Evolutionary conservation across 495 filamentous ascomycete species (phyloP).

Genomic region (Xylaria cubensis): DNA sequence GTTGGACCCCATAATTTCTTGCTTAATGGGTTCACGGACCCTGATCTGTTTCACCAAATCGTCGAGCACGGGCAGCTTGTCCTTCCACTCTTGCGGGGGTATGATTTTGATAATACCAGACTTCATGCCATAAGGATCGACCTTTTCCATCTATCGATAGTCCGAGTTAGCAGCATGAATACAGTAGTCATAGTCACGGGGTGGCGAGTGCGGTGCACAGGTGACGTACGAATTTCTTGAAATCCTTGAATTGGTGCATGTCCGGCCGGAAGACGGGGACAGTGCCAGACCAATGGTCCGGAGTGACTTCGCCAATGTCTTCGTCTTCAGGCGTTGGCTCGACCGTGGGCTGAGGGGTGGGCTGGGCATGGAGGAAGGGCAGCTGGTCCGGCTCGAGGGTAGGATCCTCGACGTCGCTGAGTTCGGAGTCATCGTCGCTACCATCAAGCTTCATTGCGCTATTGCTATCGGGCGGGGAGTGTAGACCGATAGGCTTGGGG

Average conservation of each 20-base stretch:
- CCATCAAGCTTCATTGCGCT: conserved; percentile 55
- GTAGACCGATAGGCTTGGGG: conserved; percentile 50
- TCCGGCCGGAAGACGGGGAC: conserved; percentile 96
- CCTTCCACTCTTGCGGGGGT: conserved; percentile 92
- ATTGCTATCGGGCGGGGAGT: conserved; percentile 60
- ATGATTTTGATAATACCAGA: conserved; percentile 96
- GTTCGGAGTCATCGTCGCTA: conserved; percentile 59
- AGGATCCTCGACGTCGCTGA: conserved; percentile 61
- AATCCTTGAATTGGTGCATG: conserved; percentile 92
- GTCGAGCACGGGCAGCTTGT: conserved; percentile 75
- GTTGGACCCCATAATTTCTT: conserved; percentile 93
- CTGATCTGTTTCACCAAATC: conserved; percentile 88
- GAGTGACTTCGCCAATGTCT: conserved; percentile 74
- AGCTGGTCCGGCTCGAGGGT: conserved; percentile 42
- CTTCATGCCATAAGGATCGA: conserved; percentile 95
- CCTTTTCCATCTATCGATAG: conserved; percentile 67
- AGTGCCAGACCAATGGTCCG: conserved; percentile 85
- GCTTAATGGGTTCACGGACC: conserved; percentile 95
- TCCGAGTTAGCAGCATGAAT: conserved; percentile 17
- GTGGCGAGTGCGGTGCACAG: neutral
- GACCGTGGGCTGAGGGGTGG: conserved; percentile 25
- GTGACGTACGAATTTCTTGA: conserved; percentile 74
- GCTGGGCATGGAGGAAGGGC: conserved; percentile 26
- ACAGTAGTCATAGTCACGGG: conserved; percentile 4
- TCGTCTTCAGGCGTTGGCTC: conserved; percentile 60